A percentile compares a stretch with the other conserved stretches of the same genome.
Conservation (phyloP, 208 protist genomes). For the Herpetomonas muscarum region DNA sequence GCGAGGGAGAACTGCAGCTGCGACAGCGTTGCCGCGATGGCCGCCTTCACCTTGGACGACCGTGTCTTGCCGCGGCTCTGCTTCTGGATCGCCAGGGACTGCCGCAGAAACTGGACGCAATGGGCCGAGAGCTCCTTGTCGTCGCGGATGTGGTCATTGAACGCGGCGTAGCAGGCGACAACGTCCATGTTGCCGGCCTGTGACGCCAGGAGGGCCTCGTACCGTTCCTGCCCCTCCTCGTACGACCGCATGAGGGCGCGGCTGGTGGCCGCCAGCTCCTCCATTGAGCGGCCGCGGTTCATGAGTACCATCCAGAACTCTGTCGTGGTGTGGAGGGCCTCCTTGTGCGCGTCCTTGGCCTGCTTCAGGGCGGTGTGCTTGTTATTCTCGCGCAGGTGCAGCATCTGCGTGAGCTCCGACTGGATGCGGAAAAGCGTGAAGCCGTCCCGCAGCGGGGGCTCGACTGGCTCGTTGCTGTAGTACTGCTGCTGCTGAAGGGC, state of each 20-base stretch:
- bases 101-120: constrained; percentile 8
- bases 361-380: constrained; percentile 11
- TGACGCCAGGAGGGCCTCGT: constrained; percentile 3
- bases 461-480: background rate
- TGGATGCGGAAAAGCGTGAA: constrained; percentile 9
- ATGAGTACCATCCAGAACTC: constrained; percentile 23
- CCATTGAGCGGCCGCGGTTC: background rate
- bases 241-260: constrained; percentile 1
- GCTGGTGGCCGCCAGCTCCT: constrained; percentile 1
- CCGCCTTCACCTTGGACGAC: constrained; percentile 3
- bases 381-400: constrained; percentile 16
- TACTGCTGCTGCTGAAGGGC: background rate
- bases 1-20: constrained; percentile 12
- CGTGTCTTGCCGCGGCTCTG: constrained; percentile 3
- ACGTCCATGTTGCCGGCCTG: constrained; percentile 14
- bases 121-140: constrained; percentile 11
- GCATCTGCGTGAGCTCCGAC: constrained; percentile 4
- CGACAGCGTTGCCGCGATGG: constrained; percentile 4
- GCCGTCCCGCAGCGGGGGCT: constrained; percentile 7
- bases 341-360: constrained; percentile 15
- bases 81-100: constrained; percentile 2
- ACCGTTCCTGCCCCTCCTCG: background rate
- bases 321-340: constrained; percentile 11
- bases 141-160: constrained; percentile 15
- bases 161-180: constrained; percentile 16